Conservation (phyloP, 768 basidiomycete genomes). For the Gymnopilus junonius region DNA sequence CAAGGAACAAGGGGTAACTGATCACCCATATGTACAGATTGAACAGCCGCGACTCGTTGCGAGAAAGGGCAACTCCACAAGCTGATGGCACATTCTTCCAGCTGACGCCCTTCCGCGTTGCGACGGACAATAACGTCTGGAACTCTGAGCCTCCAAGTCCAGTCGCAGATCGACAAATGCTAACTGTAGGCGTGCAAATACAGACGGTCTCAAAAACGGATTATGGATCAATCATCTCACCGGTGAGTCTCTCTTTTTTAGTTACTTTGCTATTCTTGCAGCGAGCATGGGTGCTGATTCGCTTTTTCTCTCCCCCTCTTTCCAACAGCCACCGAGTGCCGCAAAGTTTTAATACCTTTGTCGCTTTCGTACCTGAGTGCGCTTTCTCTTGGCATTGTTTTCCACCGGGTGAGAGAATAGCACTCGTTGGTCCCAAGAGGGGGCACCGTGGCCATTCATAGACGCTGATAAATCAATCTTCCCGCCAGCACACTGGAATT, state of each 20-base stretch:
- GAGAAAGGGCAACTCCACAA: constrained; percentile 37
- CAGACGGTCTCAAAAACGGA: constrained; percentile 38
- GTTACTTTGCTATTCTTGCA: background rate
- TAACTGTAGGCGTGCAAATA: constrained; percentile 37
- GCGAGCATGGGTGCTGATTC: background rate
- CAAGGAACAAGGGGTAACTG: background rate
- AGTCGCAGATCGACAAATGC: constrained; percentile 8
- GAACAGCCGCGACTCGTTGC: constrained; percentile 51
- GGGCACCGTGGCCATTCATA: background rate
- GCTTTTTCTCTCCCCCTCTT: background rate
- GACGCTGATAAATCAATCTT: background rate
- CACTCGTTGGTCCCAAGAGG: background rate
- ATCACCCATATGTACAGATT: constrained; percentile 34
- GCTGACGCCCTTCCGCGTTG: constrained; percentile 33
- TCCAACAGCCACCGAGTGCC: constrained; percentile 10
- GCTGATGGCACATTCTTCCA: constrained; percentile 37
- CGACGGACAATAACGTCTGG: constrained; percentile 19
- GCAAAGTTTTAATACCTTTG: constrained; percentile 9
- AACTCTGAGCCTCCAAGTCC: constrained; percentile 15
- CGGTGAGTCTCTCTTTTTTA: constrained; percentile 17
- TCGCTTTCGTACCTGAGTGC: background rate
- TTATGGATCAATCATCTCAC: constrained; percentile 28
- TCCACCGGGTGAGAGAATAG: background rate
- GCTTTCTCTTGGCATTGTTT: background rate
- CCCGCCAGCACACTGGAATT: background rate